Base-by-base conservation (phyloP, 306 rosid species). In the Cicer pinnatifidum region DNA sequence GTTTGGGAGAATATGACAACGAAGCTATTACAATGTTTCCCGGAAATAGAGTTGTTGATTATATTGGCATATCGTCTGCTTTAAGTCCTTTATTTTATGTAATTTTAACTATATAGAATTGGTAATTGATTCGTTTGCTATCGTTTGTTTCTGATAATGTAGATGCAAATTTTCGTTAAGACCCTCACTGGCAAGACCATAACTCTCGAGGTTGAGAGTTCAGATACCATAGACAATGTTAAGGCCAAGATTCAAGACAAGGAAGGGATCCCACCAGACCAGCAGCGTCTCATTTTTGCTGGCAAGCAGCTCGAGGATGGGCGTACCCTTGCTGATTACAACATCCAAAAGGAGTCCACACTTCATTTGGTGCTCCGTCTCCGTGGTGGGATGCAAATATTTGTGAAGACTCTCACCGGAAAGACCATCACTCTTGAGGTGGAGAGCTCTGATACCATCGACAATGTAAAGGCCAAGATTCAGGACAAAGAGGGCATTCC, bases 91-190 rank as follows among this genome's bases (percentile, higher is more conserved):
- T 46, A n/a, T 46, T 46, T 1, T n/a, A 46, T 10, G 13, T 46
- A 46, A 1, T 46, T 11, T 48, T 6, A 2, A n/a, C 54, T 48
- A 15, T 51, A 9, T 19, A 56, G 13, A 19, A 9, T 20, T 19
- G 7, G 0, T 57, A 0, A 23, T 57, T 23, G 63, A 57, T 23
- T 57, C 38, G 13, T 57, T 17, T 54, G 61, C 19, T 53, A 16
- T 4, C 17, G 23, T 16, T 17, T 54, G 12, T 54, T 7, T 51
- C 9, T 15, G 13, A 10, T 37, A 3, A 7, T 38, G 46, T 57
- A 68, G 60, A 68, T 68, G 73, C 60, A 68, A 48, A 68, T 68
- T 9, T 68, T 68, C 5, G 73, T 68, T 9, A 68, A 68, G 60
- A 68, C 73, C 60, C 73, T 68, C 60, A 68, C 73, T 5, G 60